A percentile compares a stretch with the other conserved stretches of the same genome.
phyloP scores from a whole-genome alignment of 148 eudicot genomes.

The Fagopyrum homotropicum region DNA sequence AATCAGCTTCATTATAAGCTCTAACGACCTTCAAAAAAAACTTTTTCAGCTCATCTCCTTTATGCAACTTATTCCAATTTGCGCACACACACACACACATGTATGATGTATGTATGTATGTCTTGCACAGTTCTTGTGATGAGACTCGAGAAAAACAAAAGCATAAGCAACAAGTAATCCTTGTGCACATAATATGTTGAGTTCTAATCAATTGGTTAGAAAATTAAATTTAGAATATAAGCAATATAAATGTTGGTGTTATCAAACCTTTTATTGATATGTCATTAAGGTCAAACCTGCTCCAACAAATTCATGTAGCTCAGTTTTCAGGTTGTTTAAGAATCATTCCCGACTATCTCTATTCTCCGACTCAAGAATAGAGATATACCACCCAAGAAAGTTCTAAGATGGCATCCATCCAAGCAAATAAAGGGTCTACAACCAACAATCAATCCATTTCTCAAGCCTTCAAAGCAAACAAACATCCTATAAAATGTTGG shows the following conservation, averaged over 20 bases:
- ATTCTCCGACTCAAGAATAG: background rate
- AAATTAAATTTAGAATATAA: too few species aligned
- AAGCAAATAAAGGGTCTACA: too few species aligned
- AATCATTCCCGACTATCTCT: background rate
- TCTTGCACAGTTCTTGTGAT: background rate
- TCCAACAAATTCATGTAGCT: background rate
- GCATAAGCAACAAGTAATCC: background rate
- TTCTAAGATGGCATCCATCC: too few species aligned
- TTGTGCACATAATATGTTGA: too few species aligned
- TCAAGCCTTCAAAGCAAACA: too few species aligned
- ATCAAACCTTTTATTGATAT: background rate
- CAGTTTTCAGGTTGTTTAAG: background rate
- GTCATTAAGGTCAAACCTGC: background rate
- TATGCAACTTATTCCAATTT: background rate
- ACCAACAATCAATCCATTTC: too few species aligned
- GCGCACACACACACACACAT: background rate
- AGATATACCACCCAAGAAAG: too few species aligned
- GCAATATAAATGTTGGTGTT: too few species aligned
- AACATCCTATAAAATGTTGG: too few species aligned
- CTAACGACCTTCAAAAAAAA: background rate
- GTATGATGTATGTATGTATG: too few species aligned
- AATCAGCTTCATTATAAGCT: background rate
- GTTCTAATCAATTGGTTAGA: too few species aligned
- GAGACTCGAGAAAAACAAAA: background rate
- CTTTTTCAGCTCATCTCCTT: background rate